phyloP scores from a whole-genome alignment of 768 basidiomycete genomes.

The Agaricus blazei region DNA sequence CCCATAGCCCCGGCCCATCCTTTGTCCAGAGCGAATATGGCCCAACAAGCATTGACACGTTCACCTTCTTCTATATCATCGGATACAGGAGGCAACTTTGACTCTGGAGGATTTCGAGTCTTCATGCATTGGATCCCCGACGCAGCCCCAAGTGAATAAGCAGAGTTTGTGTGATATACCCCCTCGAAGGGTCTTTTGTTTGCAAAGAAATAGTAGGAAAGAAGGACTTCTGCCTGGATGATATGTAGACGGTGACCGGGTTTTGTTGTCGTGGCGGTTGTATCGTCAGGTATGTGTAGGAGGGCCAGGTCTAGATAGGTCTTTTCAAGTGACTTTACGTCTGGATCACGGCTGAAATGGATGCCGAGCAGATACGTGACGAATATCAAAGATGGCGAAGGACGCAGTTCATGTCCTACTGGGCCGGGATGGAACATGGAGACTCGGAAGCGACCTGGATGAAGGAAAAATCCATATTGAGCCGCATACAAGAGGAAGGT shows the following conservation, averaged over 20 bases:
- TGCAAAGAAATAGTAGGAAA: constrained; percentile 51
- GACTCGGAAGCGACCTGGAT: constrained; percentile 39
- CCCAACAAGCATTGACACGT: constrained; percentile 32
- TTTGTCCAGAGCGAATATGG: constrained; percentile 27
- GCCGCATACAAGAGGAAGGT: constrained; percentile 42
- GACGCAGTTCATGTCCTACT: constrained; percentile 27
- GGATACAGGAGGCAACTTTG: constrained; percentile 22
- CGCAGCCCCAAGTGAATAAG: constrained; percentile 28
- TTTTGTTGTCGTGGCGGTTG: constrained; percentile 32
- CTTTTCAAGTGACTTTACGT: constrained; percentile 22
- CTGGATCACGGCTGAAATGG: constrained; percentile 24
- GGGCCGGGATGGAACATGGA: constrained; percentile 25
- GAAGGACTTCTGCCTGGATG: constrained; percentile 50
- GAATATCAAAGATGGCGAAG: constrained; percentile 33
- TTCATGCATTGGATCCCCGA: constrained; percentile 33
- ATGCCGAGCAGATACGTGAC: constrained; percentile 34
- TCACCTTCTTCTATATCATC: constrained; percentile 32
- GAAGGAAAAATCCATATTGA: constrained; percentile 56
- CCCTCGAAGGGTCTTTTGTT: constrained; percentile 43
- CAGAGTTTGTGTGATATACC: constrained; percentile 34
- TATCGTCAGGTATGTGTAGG: constrained; percentile 26
- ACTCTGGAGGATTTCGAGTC: constrained; percentile 19
- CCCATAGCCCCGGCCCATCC: constrained; percentile 40
- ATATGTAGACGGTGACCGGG: constrained; percentile 39
- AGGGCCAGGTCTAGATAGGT: constrained; percentile 39